A percentile compares a stretch with the other conserved stretches of the same genome.
phyloP scores from a whole-genome alignment of 2,329 filamentous ascomycete genomes.

The Colletotrichum chlorophyti region DNA sequence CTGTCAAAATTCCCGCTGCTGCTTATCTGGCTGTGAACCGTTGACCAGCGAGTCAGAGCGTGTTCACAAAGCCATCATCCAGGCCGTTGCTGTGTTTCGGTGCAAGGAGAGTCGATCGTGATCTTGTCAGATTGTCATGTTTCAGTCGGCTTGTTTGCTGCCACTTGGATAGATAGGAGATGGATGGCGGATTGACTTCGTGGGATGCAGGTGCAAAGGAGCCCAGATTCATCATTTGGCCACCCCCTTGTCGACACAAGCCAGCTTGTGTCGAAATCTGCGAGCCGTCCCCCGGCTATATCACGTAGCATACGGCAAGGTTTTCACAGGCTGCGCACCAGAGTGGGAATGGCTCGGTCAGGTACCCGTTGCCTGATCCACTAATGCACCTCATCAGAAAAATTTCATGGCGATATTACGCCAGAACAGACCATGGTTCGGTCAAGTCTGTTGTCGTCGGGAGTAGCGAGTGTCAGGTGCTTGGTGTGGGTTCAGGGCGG shows the following conservation, averaged over 20 bases:
- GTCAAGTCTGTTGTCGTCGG: slow-evolving; percentile 1
- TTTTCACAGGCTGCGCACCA: slow-evolving; percentile 21
- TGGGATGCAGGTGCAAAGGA: slow-evolving; percentile 19
- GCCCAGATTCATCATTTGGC: not conserved
- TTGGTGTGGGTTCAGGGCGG: not conserved
- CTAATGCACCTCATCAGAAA: slow-evolving; percentile 28
- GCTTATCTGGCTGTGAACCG: not conserved
- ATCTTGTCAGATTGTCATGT: not conserved
- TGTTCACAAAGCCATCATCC: not conserved
- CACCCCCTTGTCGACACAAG: slow-evolving; percentile 18
- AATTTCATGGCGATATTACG: slow-evolving; percentile 23
- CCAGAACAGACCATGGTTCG: slow-evolving; percentile 19
- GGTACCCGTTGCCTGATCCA: slow-evolving; percentile 28
- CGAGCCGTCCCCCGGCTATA: slow-evolving; percentile 18
- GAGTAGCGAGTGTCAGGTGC: not conserved
- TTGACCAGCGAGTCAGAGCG: not conserved
- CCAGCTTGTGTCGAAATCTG: slow-evolving; percentile 6
- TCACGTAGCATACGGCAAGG: slow-evolving; percentile 24
- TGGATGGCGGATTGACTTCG: not conserved
- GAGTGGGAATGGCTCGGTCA: slow-evolving; percentile 25
- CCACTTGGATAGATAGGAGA: not conserved
- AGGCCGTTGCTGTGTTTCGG: not conserved
- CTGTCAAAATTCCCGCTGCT: slow-evolving; percentile 3
- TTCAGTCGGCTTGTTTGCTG: not conserved
- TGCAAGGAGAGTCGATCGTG: not conserved